These are phyloP conservation scores for Brassica carinata DNA, from an alignment of 345 rosid species.

Conservation along the genomic window DNA sequence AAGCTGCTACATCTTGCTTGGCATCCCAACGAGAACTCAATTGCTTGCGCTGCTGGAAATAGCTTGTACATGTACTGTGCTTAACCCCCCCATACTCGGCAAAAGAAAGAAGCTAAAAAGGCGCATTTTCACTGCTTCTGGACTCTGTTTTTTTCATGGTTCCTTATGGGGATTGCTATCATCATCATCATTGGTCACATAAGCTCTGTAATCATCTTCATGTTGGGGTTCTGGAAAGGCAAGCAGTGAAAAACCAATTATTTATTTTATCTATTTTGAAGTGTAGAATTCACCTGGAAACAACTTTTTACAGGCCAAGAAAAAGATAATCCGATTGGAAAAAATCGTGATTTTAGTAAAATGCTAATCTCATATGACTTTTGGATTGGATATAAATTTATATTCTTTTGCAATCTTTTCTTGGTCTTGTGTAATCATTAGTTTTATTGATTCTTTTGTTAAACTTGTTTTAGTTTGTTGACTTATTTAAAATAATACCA, in stretches of 20 bases:
- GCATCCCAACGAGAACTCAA: neutral
- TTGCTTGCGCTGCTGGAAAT: neutral
- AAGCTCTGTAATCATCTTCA: neutral
- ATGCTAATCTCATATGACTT: neutral
- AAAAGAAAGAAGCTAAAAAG: neutral
- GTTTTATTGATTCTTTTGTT: neutral
- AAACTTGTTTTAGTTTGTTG: neutral
- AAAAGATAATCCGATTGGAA: neutral
- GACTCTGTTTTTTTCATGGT: neutral
- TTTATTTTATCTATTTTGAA: neutral
- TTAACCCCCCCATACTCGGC: neutral
- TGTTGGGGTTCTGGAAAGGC: neutral
- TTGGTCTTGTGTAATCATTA: neutral
- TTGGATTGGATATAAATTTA: neutral
- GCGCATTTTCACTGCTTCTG: neutral
- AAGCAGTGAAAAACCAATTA: neutral
- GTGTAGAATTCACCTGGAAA: neutral
- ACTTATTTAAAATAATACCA: neutral
- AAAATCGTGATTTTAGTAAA: neutral
- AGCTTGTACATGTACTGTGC: slow-evolving; percentile 1
- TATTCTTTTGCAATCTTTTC: neutral
- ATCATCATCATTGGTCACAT: neutral
- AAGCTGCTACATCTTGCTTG: neutral
- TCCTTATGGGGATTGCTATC: neutral
- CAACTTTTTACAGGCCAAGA: neutral